Conservation (phyloP, 2,329 filamentous ascomycete species). For the Ceratocystis albifundus region DNA sequence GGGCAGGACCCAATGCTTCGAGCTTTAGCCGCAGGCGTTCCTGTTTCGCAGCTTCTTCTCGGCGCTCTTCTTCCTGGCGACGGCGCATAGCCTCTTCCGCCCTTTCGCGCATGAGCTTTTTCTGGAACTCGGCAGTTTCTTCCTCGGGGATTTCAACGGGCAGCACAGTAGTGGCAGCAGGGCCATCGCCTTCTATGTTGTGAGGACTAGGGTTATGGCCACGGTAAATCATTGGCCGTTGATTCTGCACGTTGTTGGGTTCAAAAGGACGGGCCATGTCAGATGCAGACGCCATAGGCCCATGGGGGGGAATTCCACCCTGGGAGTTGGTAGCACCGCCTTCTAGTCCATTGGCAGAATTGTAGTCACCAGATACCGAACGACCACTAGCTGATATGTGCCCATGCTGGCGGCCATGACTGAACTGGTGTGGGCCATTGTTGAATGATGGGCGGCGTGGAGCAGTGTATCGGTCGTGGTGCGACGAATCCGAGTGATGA, state of each 20-base stretch:
- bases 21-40: constrained; percentile 63
- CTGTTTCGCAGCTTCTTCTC: constrained; percentile 58
- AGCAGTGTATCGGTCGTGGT: constrained; percentile 15
- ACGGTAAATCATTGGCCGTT: not conserved
- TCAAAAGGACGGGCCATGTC: not conserved
- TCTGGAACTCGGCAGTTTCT: constrained; percentile 52
- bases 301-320: not conserved
- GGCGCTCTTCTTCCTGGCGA: constrained; percentile 54
- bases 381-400: not conserved
- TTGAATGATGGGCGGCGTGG: constrained; percentile 20
- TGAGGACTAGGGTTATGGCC: not conserved
- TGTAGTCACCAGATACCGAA: constrained; percentile 1
- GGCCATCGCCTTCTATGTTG: not conserved
- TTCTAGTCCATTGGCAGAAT: not conserved
- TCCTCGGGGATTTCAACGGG: constrained; percentile 28
- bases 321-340: too few species aligned
- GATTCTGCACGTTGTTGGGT: not conserved
- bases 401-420: constrained; percentile 2
- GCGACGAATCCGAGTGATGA: constrained; percentile 5
- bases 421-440: constrained; percentile 16
- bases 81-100: constrained; percentile 58
- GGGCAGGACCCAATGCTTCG: constrained; percentile 54
- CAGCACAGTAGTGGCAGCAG: not conserved
- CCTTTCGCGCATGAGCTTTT: constrained; percentile 61
- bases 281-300: not conserved